phyloP scores from a whole-genome alignment of 805 yeast genomes.

The Maudiozyma pseudohumilis region DNA sequence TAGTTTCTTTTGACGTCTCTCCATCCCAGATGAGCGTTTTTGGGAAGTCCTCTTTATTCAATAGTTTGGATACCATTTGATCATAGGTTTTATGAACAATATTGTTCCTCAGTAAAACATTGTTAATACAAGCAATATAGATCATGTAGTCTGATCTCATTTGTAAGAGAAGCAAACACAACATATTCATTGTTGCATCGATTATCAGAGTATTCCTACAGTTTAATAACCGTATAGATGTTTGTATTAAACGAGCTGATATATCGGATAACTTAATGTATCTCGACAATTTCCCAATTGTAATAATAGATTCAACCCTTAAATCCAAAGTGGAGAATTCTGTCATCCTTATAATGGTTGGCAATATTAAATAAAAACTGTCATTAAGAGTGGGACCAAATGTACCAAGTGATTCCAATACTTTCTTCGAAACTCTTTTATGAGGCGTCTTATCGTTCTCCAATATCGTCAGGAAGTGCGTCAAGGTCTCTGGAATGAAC shows the following conservation, averaged over 20 bases:
- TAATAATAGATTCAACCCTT: conserved; percentile 61
- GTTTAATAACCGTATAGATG: conserved; percentile 56
- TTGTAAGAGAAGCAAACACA: conserved; percentile 61
- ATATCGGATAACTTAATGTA: conserved; percentile 63
- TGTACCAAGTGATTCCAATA: conserved; percentile 69
- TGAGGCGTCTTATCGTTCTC: conserved; percentile 57
- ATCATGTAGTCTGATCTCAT: conserved; percentile 73
- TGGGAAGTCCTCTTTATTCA: conserved; percentile 78
- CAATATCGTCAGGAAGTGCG: conserved; percentile 59
- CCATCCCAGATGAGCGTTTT: conserved; percentile 49
- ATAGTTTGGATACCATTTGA: conserved; percentile 59
- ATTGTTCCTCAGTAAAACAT: conserved; percentile 46
- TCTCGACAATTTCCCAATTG: conserved; percentile 67
- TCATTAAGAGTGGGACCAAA: conserved; percentile 83
- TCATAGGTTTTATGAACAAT: conserved; percentile 64
- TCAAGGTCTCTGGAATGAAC: conserved; percentile 64
- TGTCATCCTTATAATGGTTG: conserved; percentile 66
- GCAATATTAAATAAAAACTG: conserved; percentile 70
- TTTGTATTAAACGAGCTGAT: conserved; percentile 81
- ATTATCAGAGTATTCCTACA: conserved; percentile 44
- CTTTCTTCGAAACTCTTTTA: conserved; percentile 52
- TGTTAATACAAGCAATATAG: conserved; percentile 69
- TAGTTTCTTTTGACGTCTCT: conserved; percentile 24
- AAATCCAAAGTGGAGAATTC: conserved; percentile 51
- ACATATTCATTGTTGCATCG: conserved; percentile 57